Evolutionary conservation across 345 rosid genomes (phyloP).

Genomic region (Syzygium aromaticum): DNA sequence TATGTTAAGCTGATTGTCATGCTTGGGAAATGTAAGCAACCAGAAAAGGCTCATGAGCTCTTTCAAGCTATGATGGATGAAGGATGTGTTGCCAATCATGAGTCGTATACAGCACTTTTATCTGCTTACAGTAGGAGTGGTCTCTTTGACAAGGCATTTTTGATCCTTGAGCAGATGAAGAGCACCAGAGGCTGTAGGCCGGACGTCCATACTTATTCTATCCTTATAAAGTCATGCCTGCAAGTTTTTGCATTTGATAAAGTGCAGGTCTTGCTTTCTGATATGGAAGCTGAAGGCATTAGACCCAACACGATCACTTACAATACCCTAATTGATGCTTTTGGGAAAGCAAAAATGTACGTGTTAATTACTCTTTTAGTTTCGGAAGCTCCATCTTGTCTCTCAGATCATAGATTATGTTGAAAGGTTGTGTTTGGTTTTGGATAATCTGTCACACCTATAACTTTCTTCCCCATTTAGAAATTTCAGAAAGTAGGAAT

Average conservation of each 20-base stretch:
- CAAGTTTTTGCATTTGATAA: slow-evolving; percentile 61
- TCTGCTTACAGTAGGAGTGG: slow-evolving; percentile 83
- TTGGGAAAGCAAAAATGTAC: slow-evolving; percentile 80
- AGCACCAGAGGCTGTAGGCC: slow-evolving; percentile 55
- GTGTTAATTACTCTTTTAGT: not conserved
- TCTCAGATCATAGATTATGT: slow-evolving; percentile 1
- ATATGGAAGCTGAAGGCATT: slow-evolving; percentile 62
- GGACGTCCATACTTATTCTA: slow-evolving; percentile 86
- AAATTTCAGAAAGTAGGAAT: not conserved
- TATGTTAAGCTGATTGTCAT: slow-evolving; percentile 76
- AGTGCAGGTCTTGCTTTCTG: slow-evolving; percentile 54
- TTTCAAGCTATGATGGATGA: slow-evolving; percentile 68
- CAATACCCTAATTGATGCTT: slow-evolving; percentile 81
- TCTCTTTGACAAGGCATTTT: slow-evolving; percentile 56
- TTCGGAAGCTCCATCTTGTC: slow-evolving; percentile 9
- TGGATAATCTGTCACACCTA: not conserved
- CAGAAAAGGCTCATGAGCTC: slow-evolving; percentile 70
- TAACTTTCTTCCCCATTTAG: not conserved
- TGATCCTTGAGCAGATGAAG: slow-evolving; percentile 69
- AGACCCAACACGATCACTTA: slow-evolving; percentile 72
- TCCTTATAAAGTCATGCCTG: slow-evolving; percentile 84
- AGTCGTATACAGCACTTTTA: slow-evolving; percentile 66
- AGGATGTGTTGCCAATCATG: slow-evolving; percentile 57
- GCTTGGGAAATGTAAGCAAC: slow-evolving; percentile 93
- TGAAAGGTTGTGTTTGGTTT: not conserved